A percentile compares a stretch with the other conserved stretches of the same genome.
Evolutionary conservation across 768 basidiomycete genomes (phyloP).

Genomic region (Serpula lacrymans): DNA sequence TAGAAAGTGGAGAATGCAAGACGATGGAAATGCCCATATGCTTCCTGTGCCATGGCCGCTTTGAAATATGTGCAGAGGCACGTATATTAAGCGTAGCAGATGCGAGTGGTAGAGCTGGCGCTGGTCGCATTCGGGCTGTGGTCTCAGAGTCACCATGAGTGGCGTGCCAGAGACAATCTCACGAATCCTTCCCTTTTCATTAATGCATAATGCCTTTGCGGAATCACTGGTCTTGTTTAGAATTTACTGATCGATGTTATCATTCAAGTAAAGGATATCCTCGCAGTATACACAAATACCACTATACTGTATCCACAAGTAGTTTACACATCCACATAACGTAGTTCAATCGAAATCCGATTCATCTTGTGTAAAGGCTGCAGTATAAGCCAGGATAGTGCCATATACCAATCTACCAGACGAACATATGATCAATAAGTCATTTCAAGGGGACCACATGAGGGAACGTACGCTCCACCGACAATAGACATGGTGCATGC

Average conservation of each 20-base stretch:
- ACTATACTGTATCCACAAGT: too few species aligned
- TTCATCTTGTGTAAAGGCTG: conserved; percentile 75
- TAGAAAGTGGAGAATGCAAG: conserved; percentile 51
- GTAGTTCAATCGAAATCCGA: conserved; percentile 82
- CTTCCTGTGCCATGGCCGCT: conserved; percentile 70
- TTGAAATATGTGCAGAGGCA: conserved; percentile 43
- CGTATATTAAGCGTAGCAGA: conserved; percentile 18
- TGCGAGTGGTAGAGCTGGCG: conserved; percentile 17
- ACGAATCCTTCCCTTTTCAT: too few species aligned
- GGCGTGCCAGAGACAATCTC: too few species aligned
- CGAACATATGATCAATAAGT: conserved; percentile 2
- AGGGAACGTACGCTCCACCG: conserved; percentile 74
- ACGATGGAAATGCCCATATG: conserved; percentile 58
- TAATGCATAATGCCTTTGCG: too few species aligned
- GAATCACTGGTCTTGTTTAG: too few species aligned
- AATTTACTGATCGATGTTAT: too few species aligned
- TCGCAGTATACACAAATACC: too few species aligned
- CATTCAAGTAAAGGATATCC: too few species aligned
- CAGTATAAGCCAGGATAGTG: conserved; percentile 85
- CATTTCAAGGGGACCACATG: conserved; percentile 7
- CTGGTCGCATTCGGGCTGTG: conserved; percentile 13
- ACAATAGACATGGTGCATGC: conserved; percentile 94
- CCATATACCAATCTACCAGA: conserved; percentile 72
- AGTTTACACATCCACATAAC: too few species aligned
- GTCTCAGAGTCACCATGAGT: too few species aligned